These are phyloP conservation scores for Blastocystis sp. DNA, from an alignment of 352 stramenopile genomes.

Conservation along the genomic window DNA sequence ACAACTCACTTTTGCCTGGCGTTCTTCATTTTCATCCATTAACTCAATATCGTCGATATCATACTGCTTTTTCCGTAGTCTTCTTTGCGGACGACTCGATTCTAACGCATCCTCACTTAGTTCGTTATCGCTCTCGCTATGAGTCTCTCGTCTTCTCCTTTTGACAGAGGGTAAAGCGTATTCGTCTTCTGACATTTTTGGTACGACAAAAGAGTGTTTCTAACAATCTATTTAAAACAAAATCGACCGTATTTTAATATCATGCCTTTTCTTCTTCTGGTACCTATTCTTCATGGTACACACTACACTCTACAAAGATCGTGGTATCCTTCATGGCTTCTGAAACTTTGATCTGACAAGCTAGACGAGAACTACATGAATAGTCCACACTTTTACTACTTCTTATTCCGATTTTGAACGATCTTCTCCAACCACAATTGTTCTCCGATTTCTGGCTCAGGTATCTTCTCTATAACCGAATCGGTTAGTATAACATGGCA, in stretches of 20 bases:
- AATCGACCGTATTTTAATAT: not conserved
- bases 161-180: constrained; percentile 42
- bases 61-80: constrained; percentile 26
- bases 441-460: not conserved
- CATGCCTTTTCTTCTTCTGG: not conserved
- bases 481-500: constrained; percentile 30
- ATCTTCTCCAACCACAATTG: constrained; percentile 54
- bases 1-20: not conserved
- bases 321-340: constrained; percentile 12
- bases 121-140: constrained; percentile 26
- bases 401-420: not conserved
- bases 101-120: not conserved
- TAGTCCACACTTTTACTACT: not conserved
- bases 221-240: not conserved
- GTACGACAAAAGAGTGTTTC: not conserved
- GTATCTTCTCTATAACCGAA: not conserved
- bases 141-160: not conserved
- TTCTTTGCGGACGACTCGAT: not conserved
- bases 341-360: constrained; percentile 10
- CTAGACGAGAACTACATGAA: constrained; percentile 34
- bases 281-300: not conserved
- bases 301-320: constrained; percentile 14
- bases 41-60: constrained; percentile 48
- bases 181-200: constrained; percentile 56
- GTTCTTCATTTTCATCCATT: constrained; percentile 36